Conservation (phyloP, 805 yeast genomes). For the Yarrowia porcina region DNA sequence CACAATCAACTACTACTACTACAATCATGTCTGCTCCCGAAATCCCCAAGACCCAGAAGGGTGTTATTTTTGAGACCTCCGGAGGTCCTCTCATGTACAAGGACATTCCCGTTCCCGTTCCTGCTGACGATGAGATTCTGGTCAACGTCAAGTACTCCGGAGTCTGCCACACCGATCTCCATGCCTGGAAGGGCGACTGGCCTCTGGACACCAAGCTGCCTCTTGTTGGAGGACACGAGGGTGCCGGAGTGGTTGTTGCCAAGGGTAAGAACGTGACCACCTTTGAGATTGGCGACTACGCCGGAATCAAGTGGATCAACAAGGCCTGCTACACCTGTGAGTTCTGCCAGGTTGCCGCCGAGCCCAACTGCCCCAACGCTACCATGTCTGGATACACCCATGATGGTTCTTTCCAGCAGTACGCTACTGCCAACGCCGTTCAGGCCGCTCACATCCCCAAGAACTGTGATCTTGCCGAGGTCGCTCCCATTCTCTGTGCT, state of each 20-base stretch:
- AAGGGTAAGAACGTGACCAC: constrained; percentile 65
- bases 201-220: constrained; percentile 73
- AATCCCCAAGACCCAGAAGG: constrained; percentile 69
- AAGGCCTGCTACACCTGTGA: constrained; percentile 76
- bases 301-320: constrained; percentile 83
- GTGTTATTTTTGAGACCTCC: constrained; percentile 61
- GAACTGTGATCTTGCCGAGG: constrained; percentile 68
- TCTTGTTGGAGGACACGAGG: constrained; percentile 85
- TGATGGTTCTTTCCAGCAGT: constrained; percentile 89
- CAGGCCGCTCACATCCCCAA: constrained; percentile 80
- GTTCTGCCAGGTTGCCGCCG: constrained; percentile 62
- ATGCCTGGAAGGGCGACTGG: constrained; percentile 95
- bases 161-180: constrained; percentile 91
- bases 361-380: constrained; percentile 68
- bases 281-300: constrained; percentile 74
- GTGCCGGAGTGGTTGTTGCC: constrained; percentile 82
- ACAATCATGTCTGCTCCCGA: constrained; percentile 37
- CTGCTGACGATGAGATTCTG: constrained; percentile 72
- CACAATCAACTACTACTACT: not conserved
- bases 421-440: constrained; percentile 82
- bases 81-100: constrained; percentile 63
- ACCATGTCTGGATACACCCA: constrained; percentile 81
- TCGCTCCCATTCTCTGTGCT: constrained; percentile 84
- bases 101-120: constrained; percentile 77
- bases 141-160: constrained; percentile 84